phyloP scores from a whole-genome alignment of 768 basidiomycete genomes.

The Russula sp. region DNA sequence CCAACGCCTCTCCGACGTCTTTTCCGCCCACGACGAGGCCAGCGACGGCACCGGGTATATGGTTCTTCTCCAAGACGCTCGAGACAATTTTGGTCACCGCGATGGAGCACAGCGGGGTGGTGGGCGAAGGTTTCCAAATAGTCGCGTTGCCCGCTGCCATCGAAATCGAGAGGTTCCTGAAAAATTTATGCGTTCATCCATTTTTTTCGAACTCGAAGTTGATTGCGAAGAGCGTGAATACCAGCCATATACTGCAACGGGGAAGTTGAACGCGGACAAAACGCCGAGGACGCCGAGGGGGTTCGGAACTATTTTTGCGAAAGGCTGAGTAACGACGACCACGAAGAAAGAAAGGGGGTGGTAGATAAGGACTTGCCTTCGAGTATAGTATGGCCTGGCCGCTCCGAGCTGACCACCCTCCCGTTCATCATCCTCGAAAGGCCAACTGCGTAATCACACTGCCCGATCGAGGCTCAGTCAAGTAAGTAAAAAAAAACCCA shows the following conservation, averaged over 20 bases:
- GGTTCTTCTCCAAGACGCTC: constrained; percentile 72
- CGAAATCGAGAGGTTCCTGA: constrained; percentile 85
- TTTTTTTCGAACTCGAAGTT: constrained; percentile 9
- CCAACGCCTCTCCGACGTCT: constrained; percentile 73
- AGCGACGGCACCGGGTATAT: constrained; percentile 78
- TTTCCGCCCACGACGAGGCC: constrained; percentile 79
- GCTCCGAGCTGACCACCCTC: constrained; percentile 77
- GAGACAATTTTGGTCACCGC: constrained; percentile 85
- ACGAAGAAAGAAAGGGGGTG: not conserved
- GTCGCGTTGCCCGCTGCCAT: constrained; percentile 89
- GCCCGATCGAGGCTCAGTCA: not conserved
- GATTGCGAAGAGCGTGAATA: constrained; percentile 29
- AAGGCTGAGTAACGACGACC: not conserved
- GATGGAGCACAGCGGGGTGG: constrained; percentile 84
- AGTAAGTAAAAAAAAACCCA: not conserved
- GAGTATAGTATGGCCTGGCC: constrained; percentile 84
- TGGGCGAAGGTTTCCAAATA: constrained; percentile 92
- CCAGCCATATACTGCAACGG: constrained; percentile 91
- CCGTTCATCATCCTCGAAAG: constrained; percentile 95
- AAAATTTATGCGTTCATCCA: constrained; percentile 1
- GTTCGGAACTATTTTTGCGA: constrained; percentile 66
- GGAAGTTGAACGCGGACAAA: constrained; percentile 94
- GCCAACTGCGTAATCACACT: constrained; percentile 95
- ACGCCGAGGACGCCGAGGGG: constrained; percentile 71
- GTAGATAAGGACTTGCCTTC: constrained; percentile 49